Conservation (phyloP, 2,329 filamentous ascomycete species). For the Sarocladiaceae sp. region DNA sequence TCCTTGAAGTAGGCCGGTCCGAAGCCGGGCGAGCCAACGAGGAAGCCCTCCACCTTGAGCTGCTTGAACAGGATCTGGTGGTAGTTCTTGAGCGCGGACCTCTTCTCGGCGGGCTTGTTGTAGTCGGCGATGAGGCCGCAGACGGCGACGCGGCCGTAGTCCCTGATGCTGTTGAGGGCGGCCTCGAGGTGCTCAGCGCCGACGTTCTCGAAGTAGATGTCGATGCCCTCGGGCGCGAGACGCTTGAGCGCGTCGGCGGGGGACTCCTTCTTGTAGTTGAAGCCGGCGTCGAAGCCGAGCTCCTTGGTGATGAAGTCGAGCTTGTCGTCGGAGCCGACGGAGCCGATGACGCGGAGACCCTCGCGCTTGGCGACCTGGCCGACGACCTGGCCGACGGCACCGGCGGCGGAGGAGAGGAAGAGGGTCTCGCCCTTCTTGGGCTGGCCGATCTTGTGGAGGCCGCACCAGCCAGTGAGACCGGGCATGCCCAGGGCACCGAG, state of each 20-base stretch:
- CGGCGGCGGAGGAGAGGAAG: constrained; percentile 72
- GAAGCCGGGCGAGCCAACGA: constrained; percentile 60
- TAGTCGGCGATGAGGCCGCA: constrained; percentile 73
- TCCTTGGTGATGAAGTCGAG: constrained; percentile 55
- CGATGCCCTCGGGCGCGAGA: constrained; percentile 69
- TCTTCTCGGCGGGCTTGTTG: constrained; percentile 50
- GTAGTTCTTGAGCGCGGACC: constrained; percentile 62
- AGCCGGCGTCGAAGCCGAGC: constrained; percentile 54
- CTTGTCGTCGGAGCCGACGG: constrained; percentile 74
- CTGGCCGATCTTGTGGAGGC: constrained; percentile 57
- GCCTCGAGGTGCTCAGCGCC: constrained; percentile 47
- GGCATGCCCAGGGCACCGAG: constrained; percentile 60
- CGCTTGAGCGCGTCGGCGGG: constrained; percentile 60
- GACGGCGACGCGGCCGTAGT: constrained; percentile 57
- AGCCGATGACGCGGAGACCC: constrained; percentile 72
- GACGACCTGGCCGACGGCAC: constrained; percentile 76
- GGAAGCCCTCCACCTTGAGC: constrained; percentile 68
- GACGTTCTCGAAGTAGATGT: constrained; percentile 56
- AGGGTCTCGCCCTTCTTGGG: constrained; percentile 66
- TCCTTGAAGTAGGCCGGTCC: constrained; percentile 60
- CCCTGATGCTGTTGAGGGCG: constrained; percentile 42
- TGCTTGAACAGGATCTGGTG: constrained; percentile 60
- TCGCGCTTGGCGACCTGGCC: constrained; percentile 79
- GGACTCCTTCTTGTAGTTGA: constrained; percentile 85
- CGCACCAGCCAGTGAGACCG: constrained; percentile 65